Evolutionary conservation across 768 basidiomycete genomes (phyloP), one percentile per base, ranked within the genome.

Genomic region (Albatrellus ellisii): DNA sequence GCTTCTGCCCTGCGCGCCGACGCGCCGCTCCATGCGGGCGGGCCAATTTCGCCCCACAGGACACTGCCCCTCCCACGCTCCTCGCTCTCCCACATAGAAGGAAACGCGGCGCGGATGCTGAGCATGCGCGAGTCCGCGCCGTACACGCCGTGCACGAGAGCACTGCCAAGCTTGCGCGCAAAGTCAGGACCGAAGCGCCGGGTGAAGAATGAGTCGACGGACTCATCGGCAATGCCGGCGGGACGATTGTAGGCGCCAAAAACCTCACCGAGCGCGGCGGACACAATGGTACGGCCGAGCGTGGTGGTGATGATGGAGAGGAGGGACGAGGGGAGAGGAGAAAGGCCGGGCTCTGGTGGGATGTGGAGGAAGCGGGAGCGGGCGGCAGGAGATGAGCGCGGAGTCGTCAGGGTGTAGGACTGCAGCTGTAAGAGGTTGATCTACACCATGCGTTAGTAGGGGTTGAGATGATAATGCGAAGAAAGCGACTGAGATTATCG

Each of bases 81-180:
- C 54, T 82, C 87, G 0, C 77, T 68, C 1, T 79, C 70, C 72
- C 76, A 83, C 41, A 95, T 49, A 2, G 65, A 62, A 0, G 86
- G 81, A 53, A 95, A 88, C 1, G 87, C 74, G 2, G 88, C 70
- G 3, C 79, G 72, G 2, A 89, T 65, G 45, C 85, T 87, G 14
- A 98, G 60, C 29, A 63, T 52, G 2, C 83, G 63, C 2, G 90
- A 73, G 52, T 94, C 89, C 0, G 88, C 75, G 1, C 89, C 90
- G 56, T 97, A 97, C 42, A 98, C 84, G 0, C 94, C 94, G 53
- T 95, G 92, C 1, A 90, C 75, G 44, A 95, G 63, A 0, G 92
- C 81, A 26, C 70, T 87, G 55, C 31, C 83, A 42, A 97, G 69
- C 2, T 72, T 69, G 12, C 76, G 70, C 1, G 92, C 88, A 51